A percentile compares a stretch with the other conserved stretches of the same genome.
These are phyloP conservation scores for Taphrina confusa DNA, from an alignment of 1,139 yeast genomes.

Conservation along the genomic window DNA sequence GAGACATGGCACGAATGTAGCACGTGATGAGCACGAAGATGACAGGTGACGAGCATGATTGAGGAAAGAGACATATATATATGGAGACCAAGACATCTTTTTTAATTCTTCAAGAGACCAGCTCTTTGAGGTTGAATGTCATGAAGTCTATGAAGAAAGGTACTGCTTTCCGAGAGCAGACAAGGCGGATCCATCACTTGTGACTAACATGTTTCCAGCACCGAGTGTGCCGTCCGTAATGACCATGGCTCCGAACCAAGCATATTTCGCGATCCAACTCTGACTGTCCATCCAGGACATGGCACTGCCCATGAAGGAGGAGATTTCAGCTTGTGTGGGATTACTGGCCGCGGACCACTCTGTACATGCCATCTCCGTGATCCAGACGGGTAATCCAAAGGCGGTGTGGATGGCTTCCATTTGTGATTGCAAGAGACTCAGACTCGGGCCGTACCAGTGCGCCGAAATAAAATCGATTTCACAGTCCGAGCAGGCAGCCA, in stretches of 20 bases:
- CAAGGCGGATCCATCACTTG: slow-evolving; percentile 23
- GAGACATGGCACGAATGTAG: no score
- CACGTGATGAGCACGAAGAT: no score
- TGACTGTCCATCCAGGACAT: slow-evolving; percentile 27
- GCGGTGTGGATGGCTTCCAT: slow-evolving; percentile 29
- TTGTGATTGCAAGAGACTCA: slow-evolving; percentile 24
- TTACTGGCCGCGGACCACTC: slow-evolving; percentile 30
- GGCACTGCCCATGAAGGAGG: slow-evolving; percentile 20
- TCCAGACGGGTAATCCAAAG: slow-evolving; percentile 32
- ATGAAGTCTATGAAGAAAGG: slow-evolving; percentile 8
- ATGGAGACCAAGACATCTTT: not conserved
- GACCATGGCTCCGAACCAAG: slow-evolving; percentile 35
- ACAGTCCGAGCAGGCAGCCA: slow-evolving; percentile 29
- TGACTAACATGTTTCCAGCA: slow-evolving; percentile 23
- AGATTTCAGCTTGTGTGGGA: slow-evolving; percentile 23
- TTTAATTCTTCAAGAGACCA: not conserved
- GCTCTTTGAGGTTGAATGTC: not conserved
- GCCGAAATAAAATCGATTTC: slow-evolving; percentile 31
- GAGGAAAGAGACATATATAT: not conserved
- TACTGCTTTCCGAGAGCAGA: slow-evolving; percentile 30
- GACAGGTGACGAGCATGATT: no score
- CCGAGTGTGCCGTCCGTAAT: slow-evolving; percentile 19
- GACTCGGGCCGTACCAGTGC: slow-evolving; percentile 35
- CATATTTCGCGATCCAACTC: slow-evolving; percentile 31
- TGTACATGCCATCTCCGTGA: slow-evolving; percentile 36